Conservation (phyloP, 768 basidiomycete genomes). For the Trametes villosa region DNA sequence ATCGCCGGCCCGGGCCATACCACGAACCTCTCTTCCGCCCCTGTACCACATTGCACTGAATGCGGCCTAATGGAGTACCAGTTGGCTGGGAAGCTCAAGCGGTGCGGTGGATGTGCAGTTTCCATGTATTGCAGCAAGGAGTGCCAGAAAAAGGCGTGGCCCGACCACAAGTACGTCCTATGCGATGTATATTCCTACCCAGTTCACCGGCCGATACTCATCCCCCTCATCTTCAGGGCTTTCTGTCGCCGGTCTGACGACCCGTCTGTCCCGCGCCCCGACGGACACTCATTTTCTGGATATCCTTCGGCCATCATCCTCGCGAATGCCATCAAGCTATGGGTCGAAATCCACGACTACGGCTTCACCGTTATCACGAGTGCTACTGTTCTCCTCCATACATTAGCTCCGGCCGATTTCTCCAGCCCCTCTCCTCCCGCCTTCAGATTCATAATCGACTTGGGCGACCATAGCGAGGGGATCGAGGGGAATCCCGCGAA, state of each 20-base stretch:
- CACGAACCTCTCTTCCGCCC: too few relatives aligned
- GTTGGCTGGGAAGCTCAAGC: background rate
- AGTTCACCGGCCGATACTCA: too few relatives aligned
- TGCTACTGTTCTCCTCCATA: constrained; percentile 1
- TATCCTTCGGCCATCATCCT: background rate
- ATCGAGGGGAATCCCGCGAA: background rate
- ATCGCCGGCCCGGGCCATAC: too few relatives aligned
- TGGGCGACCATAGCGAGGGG: background rate
- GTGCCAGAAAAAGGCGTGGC: background rate
- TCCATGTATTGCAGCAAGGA: constrained; percentile 1
- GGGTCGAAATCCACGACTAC: constrained; percentile 3
- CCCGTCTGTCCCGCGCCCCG: too few relatives aligned
- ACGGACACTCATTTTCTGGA: too few relatives aligned
- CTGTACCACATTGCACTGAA: too few relatives aligned
- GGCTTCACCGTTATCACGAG: constrained; percentile 2
- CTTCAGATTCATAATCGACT: background rate
- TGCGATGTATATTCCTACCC: too few relatives aligned
- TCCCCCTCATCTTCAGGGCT: too few relatives aligned
- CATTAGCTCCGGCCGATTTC: background rate
- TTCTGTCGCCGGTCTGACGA: too few relatives aligned
- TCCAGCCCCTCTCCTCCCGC: background rate
- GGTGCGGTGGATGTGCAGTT: background rate
- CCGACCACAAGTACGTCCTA: background rate
- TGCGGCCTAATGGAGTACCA: too few relatives aligned
- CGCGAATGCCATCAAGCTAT: constrained; percentile 1